Evolutionary conservation across 1,284 basidiomycete species (phyloP).

Genomic region (Ceratobasidium theobromae): DNA sequence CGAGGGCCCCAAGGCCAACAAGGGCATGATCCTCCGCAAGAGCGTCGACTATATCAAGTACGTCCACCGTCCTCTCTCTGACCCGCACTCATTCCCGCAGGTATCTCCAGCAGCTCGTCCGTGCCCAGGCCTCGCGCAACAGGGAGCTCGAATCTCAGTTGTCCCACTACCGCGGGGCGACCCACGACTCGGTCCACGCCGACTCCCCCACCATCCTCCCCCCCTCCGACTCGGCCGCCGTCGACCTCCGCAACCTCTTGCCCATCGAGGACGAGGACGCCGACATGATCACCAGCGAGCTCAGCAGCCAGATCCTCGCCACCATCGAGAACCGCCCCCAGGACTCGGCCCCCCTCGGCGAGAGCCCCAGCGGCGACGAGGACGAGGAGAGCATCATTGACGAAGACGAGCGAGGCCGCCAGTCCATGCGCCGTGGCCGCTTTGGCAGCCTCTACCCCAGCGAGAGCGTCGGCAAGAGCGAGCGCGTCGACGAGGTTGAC

Average conservation of each 20-base stretch:
- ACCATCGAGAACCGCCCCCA: not conserved
- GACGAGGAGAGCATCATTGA: conserved; percentile 8
- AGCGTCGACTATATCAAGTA: conserved; percentile 84
- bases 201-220: not conserved
- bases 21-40: conserved; percentile 86
- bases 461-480: conserved; percentile 17
- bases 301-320: conserved; percentile 10
- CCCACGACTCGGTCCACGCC: not conserved
- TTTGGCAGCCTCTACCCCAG: not conserved
- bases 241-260: conserved; percentile 6
- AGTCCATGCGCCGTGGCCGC: conserved; percentile 2
- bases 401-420: conserved; percentile 11
- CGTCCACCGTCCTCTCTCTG: conserved; percentile 36
- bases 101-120: conserved; percentile 81
- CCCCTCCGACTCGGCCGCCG: not conserved
- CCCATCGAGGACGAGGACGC: conserved; percentile 2
- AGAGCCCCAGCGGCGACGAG: conserved; percentile 9
- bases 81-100: conserved; percentile 41
- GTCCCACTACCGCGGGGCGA: conserved; percentile 39
- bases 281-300: conserved; percentile 7
- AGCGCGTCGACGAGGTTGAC: conserved; percentile 14
- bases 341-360: not conserved
- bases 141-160: conserved; percentile 72
- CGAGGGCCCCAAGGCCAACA: conserved; percentile 68
- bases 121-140: conserved; percentile 71